Conservation (phyloP, 2,329 filamentous ascomycete species). For the Golovinomyces cichoracearum region DNA sequence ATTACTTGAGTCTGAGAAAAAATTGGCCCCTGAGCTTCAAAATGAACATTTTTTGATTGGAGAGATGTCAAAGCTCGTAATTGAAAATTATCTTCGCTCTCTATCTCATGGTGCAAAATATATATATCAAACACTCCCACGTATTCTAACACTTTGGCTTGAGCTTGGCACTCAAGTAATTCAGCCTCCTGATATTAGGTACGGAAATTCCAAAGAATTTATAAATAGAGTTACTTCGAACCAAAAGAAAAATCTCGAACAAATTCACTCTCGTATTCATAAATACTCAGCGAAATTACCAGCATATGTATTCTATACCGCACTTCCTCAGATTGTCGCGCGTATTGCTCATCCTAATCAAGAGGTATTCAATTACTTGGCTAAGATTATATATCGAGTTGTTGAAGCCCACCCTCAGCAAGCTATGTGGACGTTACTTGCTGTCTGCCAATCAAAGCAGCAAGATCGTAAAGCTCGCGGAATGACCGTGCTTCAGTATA, state of each 20-base stretch:
- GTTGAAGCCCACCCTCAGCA: constrained; percentile 70
- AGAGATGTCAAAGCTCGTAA: constrained; percentile 63
- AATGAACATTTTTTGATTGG: constrained; percentile 52
- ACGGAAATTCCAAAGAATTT: constrained; percentile 20
- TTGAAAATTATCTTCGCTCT: constrained; percentile 79
- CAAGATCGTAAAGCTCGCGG: constrained; percentile 36
- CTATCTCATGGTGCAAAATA: constrained; percentile 81
- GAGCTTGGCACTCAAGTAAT: constrained; percentile 60
- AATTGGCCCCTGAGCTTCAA: constrained; percentile 50
- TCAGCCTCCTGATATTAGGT: constrained; percentile 26
- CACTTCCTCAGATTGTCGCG: constrained; percentile 83
- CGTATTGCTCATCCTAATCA: constrained; percentile 68
- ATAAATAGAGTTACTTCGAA: constrained; percentile 26
- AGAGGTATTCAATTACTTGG: constrained; percentile 51
- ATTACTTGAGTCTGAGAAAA: constrained; percentile 67
- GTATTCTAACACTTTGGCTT: constrained; percentile 79
- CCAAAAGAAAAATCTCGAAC: constrained; percentile 38
- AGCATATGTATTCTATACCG: constrained; percentile 53
- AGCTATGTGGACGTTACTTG: constrained; percentile 71
- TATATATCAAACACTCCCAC: constrained; percentile 77
- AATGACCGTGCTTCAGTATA: constrained; percentile 24
- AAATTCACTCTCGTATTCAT: constrained; percentile 47
- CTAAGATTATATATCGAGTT: constrained; percentile 64
- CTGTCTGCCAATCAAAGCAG: constrained; percentile 59
- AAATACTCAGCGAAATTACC: constrained; percentile 53